Conservation (phyloP, 2,329 filamentous ascomycete species). For the Fusarium armeniacum region DNA sequence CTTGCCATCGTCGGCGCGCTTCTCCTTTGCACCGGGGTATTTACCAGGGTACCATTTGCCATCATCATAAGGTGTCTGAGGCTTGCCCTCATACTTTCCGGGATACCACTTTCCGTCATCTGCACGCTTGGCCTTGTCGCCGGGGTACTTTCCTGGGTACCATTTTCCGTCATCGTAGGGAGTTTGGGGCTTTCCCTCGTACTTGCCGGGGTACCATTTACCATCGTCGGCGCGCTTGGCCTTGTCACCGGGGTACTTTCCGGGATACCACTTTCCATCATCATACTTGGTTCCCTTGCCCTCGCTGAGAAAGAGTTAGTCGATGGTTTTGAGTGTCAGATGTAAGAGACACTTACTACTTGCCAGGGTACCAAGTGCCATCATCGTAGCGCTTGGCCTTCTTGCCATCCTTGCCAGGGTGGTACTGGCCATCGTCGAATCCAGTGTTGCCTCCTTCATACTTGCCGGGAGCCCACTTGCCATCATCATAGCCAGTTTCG, state of each 20-base stretch:
- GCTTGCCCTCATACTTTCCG: conserved; percentile 18
- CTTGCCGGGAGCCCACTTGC: conserved; percentile 35
- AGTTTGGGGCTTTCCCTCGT: background rate
- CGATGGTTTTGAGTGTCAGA: background rate
- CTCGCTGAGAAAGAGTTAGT: background rate
- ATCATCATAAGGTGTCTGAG: conserved; percentile 8
- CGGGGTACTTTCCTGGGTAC: conserved; percentile 25
- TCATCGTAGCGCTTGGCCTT: conserved; percentile 25
- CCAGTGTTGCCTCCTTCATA: conserved; percentile 23
- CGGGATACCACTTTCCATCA: conserved; percentile 20
- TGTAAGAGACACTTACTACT: conserved; percentile 7
- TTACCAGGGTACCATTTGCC: conserved; percentile 25
- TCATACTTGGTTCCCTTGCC: background rate
- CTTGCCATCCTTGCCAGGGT: background rate
- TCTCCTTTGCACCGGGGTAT: conserved; percentile 6
- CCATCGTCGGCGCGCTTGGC: conserved; percentile 4
- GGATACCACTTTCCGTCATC: conserved; percentile 5
- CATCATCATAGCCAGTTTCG: conserved; percentile 8
- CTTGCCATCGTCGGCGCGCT: background rate
- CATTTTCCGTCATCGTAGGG: conserved; percentile 16
- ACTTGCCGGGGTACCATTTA: conserved; percentile 19
- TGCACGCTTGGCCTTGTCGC: background rate
- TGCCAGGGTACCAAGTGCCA: conserved; percentile 20
- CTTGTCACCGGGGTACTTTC: conserved; percentile 27
- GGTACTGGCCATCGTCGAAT: conserved; percentile 18